Evolutionary conservation across 306 rosid genomes (phyloP), one percentile per base, ranked within the genome.

Genomic region (Medicago ruthenica): DNA sequence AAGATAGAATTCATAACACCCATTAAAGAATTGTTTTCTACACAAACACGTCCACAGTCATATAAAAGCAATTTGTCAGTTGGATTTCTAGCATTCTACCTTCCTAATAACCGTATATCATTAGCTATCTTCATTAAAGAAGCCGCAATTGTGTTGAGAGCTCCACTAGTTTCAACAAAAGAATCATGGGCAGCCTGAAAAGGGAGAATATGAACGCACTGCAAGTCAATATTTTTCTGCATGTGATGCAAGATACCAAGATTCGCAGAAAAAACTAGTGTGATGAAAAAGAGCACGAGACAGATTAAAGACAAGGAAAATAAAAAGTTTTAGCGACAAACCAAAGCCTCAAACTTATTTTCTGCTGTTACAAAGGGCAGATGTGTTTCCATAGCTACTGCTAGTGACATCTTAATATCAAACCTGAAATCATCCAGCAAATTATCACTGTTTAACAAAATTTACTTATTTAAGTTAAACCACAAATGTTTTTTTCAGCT

Each of bases 331-430:
- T 17, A 77, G 83, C 41, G 67, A 85, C 98, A 77, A 74, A 96
- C 99, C 99, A 96, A 82, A 79, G 99, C 99, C 87, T 96, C 99
- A 80, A 96, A 96, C 87, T 96, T 96, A 86, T 96, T 96, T 84
- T 92, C 98, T 50, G 98, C 99, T 0, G 98, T 96, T 76, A 90
- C 82, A 83, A 96, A 96, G 14, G 99, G 99, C 7, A 90, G 82
- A 71, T 80, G 84, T 70, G 98, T 90, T 88, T 96, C 98, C 51
- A 88, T 93, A 64, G 99, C 96, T 74, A 96, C 99, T 48, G 96
- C 99, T 60, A 85, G 87, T 67, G 99, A 98, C 88, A 96, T 87
- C 88, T 96, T 92, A n/a, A 78, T 89, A 84, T 96, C 99, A 39
- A 95, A 96, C 81, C 99, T 96, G 81, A 27, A 82, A 63, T 74